Evolutionary conservation across 805 yeast species (phyloP).

Genomic region (Pichia cephalocereana): DNA sequence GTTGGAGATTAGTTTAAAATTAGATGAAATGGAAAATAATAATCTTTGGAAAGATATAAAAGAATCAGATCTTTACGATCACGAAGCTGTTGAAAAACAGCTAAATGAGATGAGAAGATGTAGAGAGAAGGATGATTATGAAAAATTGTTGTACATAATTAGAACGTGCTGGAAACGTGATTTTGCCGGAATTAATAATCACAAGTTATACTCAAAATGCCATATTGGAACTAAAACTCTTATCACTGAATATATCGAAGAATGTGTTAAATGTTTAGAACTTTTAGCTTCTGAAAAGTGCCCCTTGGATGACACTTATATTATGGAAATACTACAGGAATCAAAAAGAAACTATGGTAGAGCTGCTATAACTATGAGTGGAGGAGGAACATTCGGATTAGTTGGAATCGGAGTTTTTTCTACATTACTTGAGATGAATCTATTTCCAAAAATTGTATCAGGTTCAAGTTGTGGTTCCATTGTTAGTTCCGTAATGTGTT

Average conservation of each 20-base stretch:
- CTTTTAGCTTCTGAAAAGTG: conserved; percentile 31
- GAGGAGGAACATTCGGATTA: conserved; percentile 92
- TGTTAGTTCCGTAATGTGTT: conserved; percentile 80
- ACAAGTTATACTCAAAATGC: conserved; percentile 65
- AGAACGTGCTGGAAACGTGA: conserved; percentile 82
- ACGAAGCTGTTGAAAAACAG: conserved; percentile 43
- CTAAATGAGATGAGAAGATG: conserved; percentile 51
- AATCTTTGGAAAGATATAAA: conserved; percentile 63
- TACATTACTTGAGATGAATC: conserved; percentile 61
- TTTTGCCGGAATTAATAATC: conserved; percentile 79
- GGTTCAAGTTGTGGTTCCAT: conserved; percentile 97
- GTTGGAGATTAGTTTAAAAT: conserved; percentile 50
- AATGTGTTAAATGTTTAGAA: conserved; percentile 48
- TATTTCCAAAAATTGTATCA: conserved; percentile 79
- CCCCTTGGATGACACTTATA: conserved; percentile 54
- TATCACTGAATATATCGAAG: conserved; percentile 75
- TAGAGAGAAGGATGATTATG: conserved; percentile 47
- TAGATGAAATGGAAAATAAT: conserved; percentile 59
- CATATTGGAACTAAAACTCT: conserved; percentile 78
- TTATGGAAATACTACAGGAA: conserved; percentile 72
- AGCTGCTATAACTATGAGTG: conserved; percentile 89
- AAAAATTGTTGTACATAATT: conserved; percentile 58
- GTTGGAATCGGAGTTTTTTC: conserved; percentile 88
- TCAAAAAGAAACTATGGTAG: conserved; percentile 89
- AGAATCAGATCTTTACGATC: conserved; percentile 67